phyloP scores from a whole-genome alignment of 352 stramenopile species.

The Pythium sukuiense region DNA sequence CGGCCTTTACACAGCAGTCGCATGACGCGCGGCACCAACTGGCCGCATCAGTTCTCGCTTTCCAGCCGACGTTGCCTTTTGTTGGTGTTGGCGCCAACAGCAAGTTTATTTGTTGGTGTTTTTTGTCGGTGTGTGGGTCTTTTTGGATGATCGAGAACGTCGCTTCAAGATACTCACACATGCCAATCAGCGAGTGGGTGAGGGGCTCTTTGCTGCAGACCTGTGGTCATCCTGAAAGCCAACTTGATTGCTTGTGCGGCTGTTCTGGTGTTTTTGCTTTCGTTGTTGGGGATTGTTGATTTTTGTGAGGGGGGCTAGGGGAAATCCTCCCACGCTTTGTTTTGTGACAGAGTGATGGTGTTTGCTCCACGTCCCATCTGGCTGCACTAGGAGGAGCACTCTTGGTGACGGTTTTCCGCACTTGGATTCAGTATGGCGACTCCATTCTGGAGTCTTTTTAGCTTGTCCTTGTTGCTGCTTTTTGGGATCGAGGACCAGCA shows the following conservation, averaged over 20 bases:
- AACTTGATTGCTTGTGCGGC: background rate
- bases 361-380: constrained; percentile 14
- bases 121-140: background rate
- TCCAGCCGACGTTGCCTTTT: constrained; percentile 12
- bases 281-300: background rate
- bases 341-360: constrained; percentile 19
- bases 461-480: background rate
- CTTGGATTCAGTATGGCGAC: constrained; percentile 21
- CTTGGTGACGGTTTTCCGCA: background rate
- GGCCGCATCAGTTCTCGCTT: constrained; percentile 21
- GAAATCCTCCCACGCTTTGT: constrained; percentile 20
- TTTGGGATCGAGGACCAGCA: background rate
- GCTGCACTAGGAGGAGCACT: background rate
- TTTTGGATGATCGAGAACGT: background rate
- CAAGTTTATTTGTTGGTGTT: background rate
- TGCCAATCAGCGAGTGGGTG: background rate
- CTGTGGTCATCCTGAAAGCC: constrained; percentile 12
- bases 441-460: background rate
- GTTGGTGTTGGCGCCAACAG: background rate
- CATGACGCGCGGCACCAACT: background rate
- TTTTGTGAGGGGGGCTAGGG: background rate
- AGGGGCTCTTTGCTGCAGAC: background rate
- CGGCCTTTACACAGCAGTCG: background rate
- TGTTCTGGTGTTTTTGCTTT: background rate
- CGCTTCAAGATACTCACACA: constrained; percentile 13